Base-by-base conservation (phyloP, 2,329 filamentous ascomycete genomes). In the Ophiostoma sp. region DNA sequence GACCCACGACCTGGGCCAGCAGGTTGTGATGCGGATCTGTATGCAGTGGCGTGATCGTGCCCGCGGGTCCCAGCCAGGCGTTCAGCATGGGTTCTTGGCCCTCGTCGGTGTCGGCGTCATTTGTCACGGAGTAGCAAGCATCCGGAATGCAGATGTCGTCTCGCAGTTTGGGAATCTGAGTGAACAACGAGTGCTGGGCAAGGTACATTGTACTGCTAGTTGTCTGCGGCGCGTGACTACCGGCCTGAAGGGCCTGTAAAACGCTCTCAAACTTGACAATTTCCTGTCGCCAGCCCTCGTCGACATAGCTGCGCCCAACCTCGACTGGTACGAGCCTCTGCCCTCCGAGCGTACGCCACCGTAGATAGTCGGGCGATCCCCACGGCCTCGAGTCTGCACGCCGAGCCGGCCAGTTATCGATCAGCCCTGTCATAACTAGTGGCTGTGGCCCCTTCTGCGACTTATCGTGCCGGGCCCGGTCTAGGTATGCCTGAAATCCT, bases 21-120 rank as follows among this genome's bases (percentile, higher is more conserved):
- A 98, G 86, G 75, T 98, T 98, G 76, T 97, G 92, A 76, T 97
- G 96, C 1, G 91, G 92, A 75, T 98, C 95, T 1, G 92, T 96
- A 77, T 99, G 95, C 0, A 98, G 81, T 1, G 95, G 95, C 0
- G 93, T 97, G 71, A 97, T 93, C 0, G 95, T 98, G 65, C 87
- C 88, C 0, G 87, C 82, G 0, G 95, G 95, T 0, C 95, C 95
- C 71, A 98, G 89, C 95, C 95, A 99, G 7, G 92, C 93, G 77
- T 68, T 55, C 44, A 58, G 12, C 36, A 64, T 41, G 7, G 67
- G 62, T 2, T 45, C 55, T 36, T 64, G 27, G 18, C 36, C 7
- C 42, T 16, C 16, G 18, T 55, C 12, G 77, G 74, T 5, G 74
- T 69, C 5, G 75, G 67, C 76, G 3, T 75, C 74, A 14, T 36